These are phyloP conservation scores for Perkinsus olseni DNA, from an alignment of 169 alveolate genomes.

Conservation along the genomic window DNA sequence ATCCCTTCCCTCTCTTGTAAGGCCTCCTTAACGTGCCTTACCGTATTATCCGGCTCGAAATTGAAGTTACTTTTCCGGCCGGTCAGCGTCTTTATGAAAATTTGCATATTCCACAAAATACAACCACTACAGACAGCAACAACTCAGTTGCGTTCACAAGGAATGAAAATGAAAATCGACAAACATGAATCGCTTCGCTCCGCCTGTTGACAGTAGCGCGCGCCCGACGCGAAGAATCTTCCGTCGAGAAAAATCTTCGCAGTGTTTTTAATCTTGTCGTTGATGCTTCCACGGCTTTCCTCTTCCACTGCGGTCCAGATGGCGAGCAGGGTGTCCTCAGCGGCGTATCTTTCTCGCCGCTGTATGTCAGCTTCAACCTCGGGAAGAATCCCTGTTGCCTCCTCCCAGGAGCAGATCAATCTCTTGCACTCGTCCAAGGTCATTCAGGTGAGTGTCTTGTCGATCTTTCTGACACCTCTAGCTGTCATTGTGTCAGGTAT, in stretches of 20 bases:
- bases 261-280: neutral
- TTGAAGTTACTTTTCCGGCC: slow-evolving; percentile 83
- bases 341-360: neutral
- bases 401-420: neutral
- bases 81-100: slow-evolving; percentile 78
- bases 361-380: neutral
- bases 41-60: slow-evolving; percentile 87
- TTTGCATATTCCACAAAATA: slow-evolving; percentile 58
- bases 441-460: neutral
- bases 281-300: neutral
- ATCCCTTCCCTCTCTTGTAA: slow-evolving; percentile 87
- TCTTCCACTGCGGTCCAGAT: no score
- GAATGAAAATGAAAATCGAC: neutral
- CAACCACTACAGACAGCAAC: neutral
- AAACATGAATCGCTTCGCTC: neutral
- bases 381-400: neutral
- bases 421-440: neutral
- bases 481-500: neutral
- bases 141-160: neutral
- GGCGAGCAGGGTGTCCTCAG: no score
- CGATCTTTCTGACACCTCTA: neutral
- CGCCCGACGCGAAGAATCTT: neutral
- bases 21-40: slow-evolving; percentile 82
- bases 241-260: neutral
- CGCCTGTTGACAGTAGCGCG: neutral